Evolutionary conservation across 108 stramenopile genomes (phyloP), one percentile per base, ranked within the genome.

Genomic region (Schizochytrium sp.): DNA sequence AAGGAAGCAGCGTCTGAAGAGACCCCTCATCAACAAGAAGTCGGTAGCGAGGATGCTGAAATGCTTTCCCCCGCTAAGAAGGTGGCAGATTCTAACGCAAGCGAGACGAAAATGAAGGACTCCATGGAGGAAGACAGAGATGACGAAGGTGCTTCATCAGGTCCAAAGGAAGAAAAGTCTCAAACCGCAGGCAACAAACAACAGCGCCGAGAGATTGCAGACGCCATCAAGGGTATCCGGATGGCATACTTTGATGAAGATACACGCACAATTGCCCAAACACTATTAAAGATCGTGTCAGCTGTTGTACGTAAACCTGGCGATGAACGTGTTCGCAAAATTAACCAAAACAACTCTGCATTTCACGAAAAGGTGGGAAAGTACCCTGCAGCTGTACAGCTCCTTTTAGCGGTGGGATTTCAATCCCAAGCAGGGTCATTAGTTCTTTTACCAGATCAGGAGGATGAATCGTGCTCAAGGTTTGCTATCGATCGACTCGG

Each of bases 201-300:
- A 69, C 12, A 15, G 42, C 42, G 42, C 8, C 1, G 28, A 44
- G 59, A 38, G 2, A 69, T 83, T 42, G 53, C 10, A 47, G 50
- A 12, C 5, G 76, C 76, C 3, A 40, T 83, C 47, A 28, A 47
- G 15, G 53, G 53, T 38, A 55, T 83, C 47, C 76, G 76, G n/a
- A 55, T 55, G 50, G 28, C 47, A 7, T 83, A 55, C 53, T 83
- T 83, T 55, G 76, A 83, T 53, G 76, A 83, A 53, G 50, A 83
- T n/a, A 38, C 76, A 38, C 47, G 76, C 47, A 10, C 47, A 10
- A 83, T 83, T 42, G 76, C 28, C 45, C 47, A 83, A 28, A 83
- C 76, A 5, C 28, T 83, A 0, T 40, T 83, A 13, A 83, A 83
- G 40, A 2, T 83, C 15, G 40, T 83, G 5, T 47, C 53, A 0